Conservation (phyloP, 2,329 filamentous ascomycete genomes). For the Metarhizium guizhouense region DNA sequence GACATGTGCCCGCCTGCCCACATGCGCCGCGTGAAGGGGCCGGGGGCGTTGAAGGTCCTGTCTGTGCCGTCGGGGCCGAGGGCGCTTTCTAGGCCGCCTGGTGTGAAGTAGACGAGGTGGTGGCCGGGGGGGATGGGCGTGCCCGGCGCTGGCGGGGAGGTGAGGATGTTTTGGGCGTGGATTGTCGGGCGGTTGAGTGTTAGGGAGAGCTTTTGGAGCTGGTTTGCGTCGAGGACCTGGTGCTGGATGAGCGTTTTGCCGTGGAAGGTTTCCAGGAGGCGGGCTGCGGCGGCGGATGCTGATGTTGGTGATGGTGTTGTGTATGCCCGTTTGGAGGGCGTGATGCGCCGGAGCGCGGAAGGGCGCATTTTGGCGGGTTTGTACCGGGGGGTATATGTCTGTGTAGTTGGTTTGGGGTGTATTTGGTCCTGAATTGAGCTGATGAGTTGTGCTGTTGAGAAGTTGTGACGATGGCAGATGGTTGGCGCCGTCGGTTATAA, state of each 20-base stretch:
- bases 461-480: too few species aligned
- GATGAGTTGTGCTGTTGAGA: background rate
- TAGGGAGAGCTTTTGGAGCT: conserved; percentile 51
- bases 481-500: too few species aligned
- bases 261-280: conserved; percentile 22
- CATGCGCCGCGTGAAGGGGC: conserved; percentile 55
- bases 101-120: conserved; percentile 57
- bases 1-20: conserved; percentile 56
- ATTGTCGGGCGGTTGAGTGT: conserved; percentile 44
- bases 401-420: background rate
- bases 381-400: background rate
- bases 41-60: conserved; percentile 46
- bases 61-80: conserved; percentile 55
- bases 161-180: conserved; percentile 27
- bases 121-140: conserved; percentile 49
- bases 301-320: conserved; percentile 8
- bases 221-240: conserved; percentile 52
- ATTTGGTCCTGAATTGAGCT: background rate
- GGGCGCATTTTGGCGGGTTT: background rate
- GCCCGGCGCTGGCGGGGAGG: conserved; percentile 27
- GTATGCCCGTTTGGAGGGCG: conserved; percentile 4
- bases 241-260: conserved; percentile 17
- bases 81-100: conserved; percentile 40
- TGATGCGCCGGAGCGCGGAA: conserved; percentile 1
- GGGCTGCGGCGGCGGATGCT: conserved; percentile 20